Evolutionary conservation across 768 basidiomycete genomes (phyloP).

Genomic region (Rhizopogon roseolus): DNA sequence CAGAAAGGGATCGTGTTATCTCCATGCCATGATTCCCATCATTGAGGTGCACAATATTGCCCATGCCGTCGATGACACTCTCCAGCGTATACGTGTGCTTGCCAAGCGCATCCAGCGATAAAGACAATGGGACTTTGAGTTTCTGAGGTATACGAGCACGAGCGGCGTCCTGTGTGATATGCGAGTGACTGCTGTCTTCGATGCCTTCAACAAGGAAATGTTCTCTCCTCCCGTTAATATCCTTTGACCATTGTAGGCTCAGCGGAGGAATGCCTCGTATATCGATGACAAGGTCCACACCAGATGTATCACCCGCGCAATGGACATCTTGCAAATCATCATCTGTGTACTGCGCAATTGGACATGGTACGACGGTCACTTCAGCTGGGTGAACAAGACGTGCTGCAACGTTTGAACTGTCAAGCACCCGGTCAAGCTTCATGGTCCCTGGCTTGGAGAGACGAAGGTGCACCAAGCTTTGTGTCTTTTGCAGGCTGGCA

Average conservation of each 20-base stretch:
- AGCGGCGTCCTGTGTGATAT: slow-evolving; percentile 21
- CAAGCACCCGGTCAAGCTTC: slow-evolving; percentile 69
- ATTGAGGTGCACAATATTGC: slow-evolving; percentile 60
- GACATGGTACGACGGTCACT: slow-evolving; percentile 78
- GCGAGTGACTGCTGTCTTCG: slow-evolving; percentile 46
- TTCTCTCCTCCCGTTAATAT: slow-evolving; percentile 61
- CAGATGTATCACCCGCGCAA: slow-evolving; percentile 65
- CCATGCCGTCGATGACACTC: slow-evolving; percentile 76
- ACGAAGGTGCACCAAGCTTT: slow-evolving; percentile 69
- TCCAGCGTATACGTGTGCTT: slow-evolving; percentile 73
- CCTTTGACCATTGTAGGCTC: slow-evolving; percentile 71
- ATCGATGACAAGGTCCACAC: slow-evolving; percentile 53
- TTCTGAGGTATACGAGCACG: slow-evolving; percentile 41
- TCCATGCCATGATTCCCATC: slow-evolving; percentile 36
- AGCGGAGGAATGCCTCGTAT: slow-evolving; percentile 74
- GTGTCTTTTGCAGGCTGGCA: slow-evolving; percentile 63
- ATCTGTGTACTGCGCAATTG: slow-evolving; percentile 59
- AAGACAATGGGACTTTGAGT: slow-evolving; percentile 62
- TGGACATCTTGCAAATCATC: slow-evolving; percentile 44
- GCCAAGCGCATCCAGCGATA: slow-evolving; percentile 60
- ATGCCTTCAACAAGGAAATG: slow-evolving; percentile 82
- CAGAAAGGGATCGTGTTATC: slow-evolving; percentile 56
- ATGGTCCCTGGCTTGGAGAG: slow-evolving; percentile 71
- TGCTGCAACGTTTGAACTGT: slow-evolving; percentile 66
- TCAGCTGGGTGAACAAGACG: slow-evolving; percentile 61